phyloP scores from a whole-genome alignment of 345 rosid species.

The Pugionium dolabratum region DNA sequence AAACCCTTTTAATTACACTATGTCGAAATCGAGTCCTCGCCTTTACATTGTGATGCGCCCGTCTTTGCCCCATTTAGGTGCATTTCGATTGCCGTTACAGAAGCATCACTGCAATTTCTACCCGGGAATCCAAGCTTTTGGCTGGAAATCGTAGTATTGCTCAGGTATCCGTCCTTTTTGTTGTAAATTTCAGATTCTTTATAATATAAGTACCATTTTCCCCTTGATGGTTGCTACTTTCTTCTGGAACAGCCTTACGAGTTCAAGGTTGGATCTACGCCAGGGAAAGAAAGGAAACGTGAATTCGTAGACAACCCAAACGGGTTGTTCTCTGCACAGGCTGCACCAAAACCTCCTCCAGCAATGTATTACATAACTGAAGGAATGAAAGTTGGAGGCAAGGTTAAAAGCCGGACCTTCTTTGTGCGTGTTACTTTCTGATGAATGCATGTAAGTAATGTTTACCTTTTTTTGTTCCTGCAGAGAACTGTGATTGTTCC shows the following conservation, averaged over 20 bases:
- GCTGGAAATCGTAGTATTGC: slow-evolving; percentile 89
- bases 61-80: slow-evolving; percentile 47
- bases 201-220: neutral
- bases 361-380: slow-evolving; percentile 74
- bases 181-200: slow-evolving; percentile 4
- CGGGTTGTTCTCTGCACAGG: slow-evolving; percentile 92
- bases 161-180: slow-evolving; percentile 48
- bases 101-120: slow-evolving; percentile 76
- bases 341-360: slow-evolving; percentile 96
- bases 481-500: slow-evolving; percentile 89
- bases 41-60: neutral
- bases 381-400: slow-evolving; percentile 93
- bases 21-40: neutral
- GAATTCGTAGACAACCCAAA: slow-evolving; percentile 90
- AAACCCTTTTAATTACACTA: slow-evolving; percentile 2
- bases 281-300: slow-evolving; percentile 87
- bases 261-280: slow-evolving; percentile 80
- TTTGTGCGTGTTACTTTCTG: neutral
- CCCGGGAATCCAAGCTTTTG: slow-evolving; percentile 86
- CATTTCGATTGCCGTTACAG: slow-evolving; percentile 82
- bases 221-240: slow-evolving; percentile 17
- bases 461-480: slow-evolving; percentile 8
- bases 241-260: slow-evolving; percentile 61
- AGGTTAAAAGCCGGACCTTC: slow-evolving; percentile 44
- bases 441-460: neutral